Base-by-base conservation (phyloP, 2,329 filamentous ascomycete species). In the Colletotrichum brevisporum region DNA sequence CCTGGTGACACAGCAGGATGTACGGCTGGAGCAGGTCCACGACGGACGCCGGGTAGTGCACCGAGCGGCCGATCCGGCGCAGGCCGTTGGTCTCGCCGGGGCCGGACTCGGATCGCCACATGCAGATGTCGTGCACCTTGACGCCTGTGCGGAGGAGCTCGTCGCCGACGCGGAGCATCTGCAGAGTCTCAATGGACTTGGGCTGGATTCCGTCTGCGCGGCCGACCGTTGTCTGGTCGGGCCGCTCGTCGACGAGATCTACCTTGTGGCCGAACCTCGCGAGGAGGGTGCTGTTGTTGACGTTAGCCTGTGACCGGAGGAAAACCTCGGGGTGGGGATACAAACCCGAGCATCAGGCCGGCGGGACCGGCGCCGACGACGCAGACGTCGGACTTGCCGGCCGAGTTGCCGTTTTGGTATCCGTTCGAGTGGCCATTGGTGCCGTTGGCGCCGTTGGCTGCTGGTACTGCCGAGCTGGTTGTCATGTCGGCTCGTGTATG, bases 1-100 rank as follows among this genome's bases (percentile, higher is more conserved):
- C 88, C 74, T 90, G 88, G 71, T 90, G 88, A 27, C 75, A 76
- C 24, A 80, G 72, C 50, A 79, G 74, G 47, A 80, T 77, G 41
- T 76, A 79, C 2, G 76, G 76, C 45, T 79, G 76, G 10, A 77
- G 70, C 4, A 80, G 68, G 47, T 80, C 78, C 26, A 79, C 78
- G 9, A 80, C 76, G 9, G 60, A 43, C 2, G 48, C 54, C 6
- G 66, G 66, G 16, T 69, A 69, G 48, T 69, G 66, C 4, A 59
- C 31, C 3, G 55, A 66, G 36, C 76, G 76, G 45, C 76, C 75
- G n/a, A 78, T 67, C 3, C 76, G 71, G 69, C 73, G 75, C 41
- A 78, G 71, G 18, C 24, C 43, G 21, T 24, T 24, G 15, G 48
- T 18, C 9, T 59, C 51, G 18, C 50, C 45, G 2, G 62, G 56